These are phyloP conservation scores for Pyrus communis DNA, from an alignment of 306 rosid species.

Conservation along the genomic window DNA sequence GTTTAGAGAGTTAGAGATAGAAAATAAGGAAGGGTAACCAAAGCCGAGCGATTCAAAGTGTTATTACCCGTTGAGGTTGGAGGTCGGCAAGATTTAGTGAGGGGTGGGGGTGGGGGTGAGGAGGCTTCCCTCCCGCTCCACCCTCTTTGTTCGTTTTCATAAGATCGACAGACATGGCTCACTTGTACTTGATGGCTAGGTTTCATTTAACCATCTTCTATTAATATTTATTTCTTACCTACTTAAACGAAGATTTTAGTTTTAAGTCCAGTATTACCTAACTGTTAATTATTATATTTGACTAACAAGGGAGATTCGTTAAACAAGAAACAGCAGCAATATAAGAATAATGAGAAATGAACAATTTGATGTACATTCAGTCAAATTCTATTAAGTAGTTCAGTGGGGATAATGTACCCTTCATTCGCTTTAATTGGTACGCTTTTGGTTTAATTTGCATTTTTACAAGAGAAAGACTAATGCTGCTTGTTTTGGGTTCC, in stretches of 20 bases:
- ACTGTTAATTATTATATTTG: neutral
- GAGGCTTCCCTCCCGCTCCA: too few relatives aligned
- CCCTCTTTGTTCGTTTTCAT: neutral
- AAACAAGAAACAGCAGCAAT: neutral
- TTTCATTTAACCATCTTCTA: neutral
- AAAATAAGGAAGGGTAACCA: neutral
- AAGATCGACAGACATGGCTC: neutral
- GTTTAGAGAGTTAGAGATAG: neutral
- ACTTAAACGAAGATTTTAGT: neutral
- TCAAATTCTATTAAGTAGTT: neutral
- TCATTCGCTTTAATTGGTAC: neutral
- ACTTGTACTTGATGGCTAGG: neutral
- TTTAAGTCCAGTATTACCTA: neutral
- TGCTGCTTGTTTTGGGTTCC: neutral
- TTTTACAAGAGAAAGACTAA: neutral
- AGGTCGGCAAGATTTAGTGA: neutral
- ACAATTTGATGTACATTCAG: neutral
- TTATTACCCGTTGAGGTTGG: neutral
- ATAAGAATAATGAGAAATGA: neutral
- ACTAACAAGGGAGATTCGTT: neutral
- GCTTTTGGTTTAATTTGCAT: neutral
- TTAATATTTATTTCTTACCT: neutral
- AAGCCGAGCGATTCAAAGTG: neutral
- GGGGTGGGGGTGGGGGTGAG: too few relatives aligned
- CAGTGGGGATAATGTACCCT: neutral